Evolutionary conservation across 2,329 filamentous ascomycete genomes (phyloP).

Genomic region (Cryphonectria parasitica): DNA sequence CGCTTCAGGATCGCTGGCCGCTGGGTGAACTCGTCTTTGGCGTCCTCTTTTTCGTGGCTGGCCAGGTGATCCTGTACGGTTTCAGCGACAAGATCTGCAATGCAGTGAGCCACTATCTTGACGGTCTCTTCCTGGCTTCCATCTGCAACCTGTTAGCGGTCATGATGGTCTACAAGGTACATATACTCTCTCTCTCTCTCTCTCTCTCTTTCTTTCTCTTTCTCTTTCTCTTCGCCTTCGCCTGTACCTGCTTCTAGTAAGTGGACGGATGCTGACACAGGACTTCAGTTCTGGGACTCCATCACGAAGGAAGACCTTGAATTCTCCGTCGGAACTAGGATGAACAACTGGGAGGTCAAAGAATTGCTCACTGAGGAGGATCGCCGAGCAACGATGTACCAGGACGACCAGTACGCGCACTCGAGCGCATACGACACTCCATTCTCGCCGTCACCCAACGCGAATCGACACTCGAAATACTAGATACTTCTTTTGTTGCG

Average conservation of each 20-base stretch:
- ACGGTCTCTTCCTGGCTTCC: constrained; percentile 92
- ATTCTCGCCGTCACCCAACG: constrained; percentile 48
- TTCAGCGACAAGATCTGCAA: constrained; percentile 86
- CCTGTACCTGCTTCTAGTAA: background rate
- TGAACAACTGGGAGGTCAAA: constrained; percentile 99
- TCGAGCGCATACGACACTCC: constrained; percentile 57
- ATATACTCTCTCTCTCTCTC: constrained; percentile 29
- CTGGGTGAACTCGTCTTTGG: constrained; percentile 90
- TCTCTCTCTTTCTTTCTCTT: background rate
- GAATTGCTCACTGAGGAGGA: constrained; percentile 84
- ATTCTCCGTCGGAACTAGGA: constrained; percentile 92
- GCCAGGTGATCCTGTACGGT: constrained; percentile 90
- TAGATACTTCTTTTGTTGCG: constrained; percentile 32
- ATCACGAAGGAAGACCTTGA: constrained; percentile 98
- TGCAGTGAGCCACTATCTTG: constrained; percentile 85
- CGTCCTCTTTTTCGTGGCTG: constrained; percentile 86
- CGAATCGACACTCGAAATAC: constrained; percentile 51
- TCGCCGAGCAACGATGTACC: constrained; percentile 72
- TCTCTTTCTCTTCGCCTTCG: background rate
- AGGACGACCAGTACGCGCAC: constrained; percentile 67
- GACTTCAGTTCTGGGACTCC: constrained; percentile 89
- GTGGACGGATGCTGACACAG: constrained; percentile 19
- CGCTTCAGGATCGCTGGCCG: constrained; percentile 93
- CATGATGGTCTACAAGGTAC: constrained; percentile 99
- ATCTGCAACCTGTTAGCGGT: constrained; percentile 91